Evolutionary conservation across 2,329 filamentous ascomycete species (phyloP), one percentile per base, ranked within the genome.

Genomic region (Catunica adiposa): DNA sequence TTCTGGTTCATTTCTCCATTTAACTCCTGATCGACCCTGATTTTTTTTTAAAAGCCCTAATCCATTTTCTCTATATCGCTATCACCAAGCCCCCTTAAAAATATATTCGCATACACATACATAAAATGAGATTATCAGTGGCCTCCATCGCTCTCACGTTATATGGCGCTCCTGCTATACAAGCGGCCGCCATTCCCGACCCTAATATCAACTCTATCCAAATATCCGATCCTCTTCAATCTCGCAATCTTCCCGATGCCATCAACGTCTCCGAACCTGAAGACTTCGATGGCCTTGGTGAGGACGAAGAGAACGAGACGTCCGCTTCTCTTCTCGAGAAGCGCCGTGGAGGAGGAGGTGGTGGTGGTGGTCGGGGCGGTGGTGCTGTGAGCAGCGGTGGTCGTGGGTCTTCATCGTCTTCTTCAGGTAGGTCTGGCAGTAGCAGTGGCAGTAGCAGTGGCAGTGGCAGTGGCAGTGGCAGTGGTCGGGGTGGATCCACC

Each of bases 301-400:
- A 48, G 7, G 2, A 48, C 11, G 22, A 23, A 2, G 8, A 48
- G 44, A 25, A 48, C 20, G 17, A 17, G 7, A 22, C n/a, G 15
- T 44, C 40, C 20, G n/a, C 15, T 22, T 44, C 40, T n/a, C 15
- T 2, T 6, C 22, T 48, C 11, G n/a, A 20, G 44, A 48, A 48
- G 22, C 44, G 77, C 62, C 79, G 79, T n/a, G n/a, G n/a, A n/a
- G n/a, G n/a, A 37, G 79, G 79, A 51, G 79, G 78, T 5, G 76
- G 76, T 7, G 68, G 74, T 9, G 75, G 76, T 51, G 69, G 72
- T 17, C 67, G 71, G 57, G 72, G 73, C 8, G 67, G 68, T 15
- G 62, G 67, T 25, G 62, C 67, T 31, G 67, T 67, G 14, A 61
- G 66, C 34, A 51, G 65, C 1, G 53, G 63, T 26, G 57, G 64